A percentile compares a stretch with the other conserved stretches of the same genome.
Conservation (phyloP, 2,329 filamentous ascomycete genomes). For the Chaetomium globosum region DNA sequence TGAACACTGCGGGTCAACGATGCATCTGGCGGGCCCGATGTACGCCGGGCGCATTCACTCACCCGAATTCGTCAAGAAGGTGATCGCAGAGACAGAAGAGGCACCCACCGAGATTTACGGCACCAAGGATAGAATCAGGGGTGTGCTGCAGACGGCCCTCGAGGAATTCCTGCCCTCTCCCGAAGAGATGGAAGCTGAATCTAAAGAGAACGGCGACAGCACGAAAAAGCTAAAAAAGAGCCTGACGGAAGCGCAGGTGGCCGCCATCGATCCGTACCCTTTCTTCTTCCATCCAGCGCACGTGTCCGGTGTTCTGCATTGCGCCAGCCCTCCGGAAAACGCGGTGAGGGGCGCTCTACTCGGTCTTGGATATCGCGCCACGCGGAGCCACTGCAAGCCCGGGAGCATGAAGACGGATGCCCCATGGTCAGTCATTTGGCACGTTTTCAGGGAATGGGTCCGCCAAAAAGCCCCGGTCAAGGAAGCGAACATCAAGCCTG, state of each 20-base stretch:
- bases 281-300: constrained; percentile 83
- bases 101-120: constrained; percentile 72
- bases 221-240: constrained; percentile 29
- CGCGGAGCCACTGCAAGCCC: constrained; percentile 83
- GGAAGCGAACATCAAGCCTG: constrained; percentile 67
- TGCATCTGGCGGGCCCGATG: constrained; percentile 91
- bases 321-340: constrained; percentile 76
- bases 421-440: constrained; percentile 87
- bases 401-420: constrained; percentile 94
- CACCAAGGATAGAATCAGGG: constrained; percentile 79
- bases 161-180: constrained; percentile 63
- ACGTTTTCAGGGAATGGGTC: constrained; percentile 90
- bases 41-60: constrained; percentile 90
- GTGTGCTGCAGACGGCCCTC: constrained; percentile 86
- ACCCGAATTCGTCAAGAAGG: constrained; percentile 74
- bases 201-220: constrained; percentile 42
- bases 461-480: constrained; percentile 79
- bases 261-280: constrained; percentile 70
- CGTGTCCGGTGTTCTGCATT: constrained; percentile 76
- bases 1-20: constrained; percentile 81
- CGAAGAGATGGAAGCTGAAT: constrained; percentile 43
- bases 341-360: constrained; percentile 79
- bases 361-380: constrained; percentile 77
- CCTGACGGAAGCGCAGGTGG: constrained; percentile 54
- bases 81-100: constrained; percentile 71